phyloP scores from a whole-genome alignment of 2,329 filamentous ascomycete species.

The Metarhizium robertsii region DNA sequence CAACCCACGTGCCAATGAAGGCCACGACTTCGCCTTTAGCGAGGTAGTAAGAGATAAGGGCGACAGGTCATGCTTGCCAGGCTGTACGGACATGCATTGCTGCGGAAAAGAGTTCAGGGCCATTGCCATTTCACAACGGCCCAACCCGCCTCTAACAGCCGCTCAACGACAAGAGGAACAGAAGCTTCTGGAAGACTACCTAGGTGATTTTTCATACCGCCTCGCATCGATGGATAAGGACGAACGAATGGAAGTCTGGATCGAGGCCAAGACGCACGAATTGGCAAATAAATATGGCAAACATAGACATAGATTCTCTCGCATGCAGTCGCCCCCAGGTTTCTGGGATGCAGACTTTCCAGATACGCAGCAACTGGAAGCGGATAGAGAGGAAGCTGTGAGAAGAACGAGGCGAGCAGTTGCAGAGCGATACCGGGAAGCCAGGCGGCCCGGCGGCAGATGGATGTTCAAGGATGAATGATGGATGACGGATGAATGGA shows the following conservation, averaged over 20 bases:
- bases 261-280: conserved; percentile 66
- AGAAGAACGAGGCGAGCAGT: conserved; percentile 55
- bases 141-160: conserved; percentile 25
- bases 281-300: conserved; percentile 68
- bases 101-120: conserved; percentile 63
- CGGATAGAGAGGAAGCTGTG: conserved; percentile 56
- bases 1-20: conserved; percentile 64
- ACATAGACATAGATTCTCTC: conserved; percentile 66
- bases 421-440: conserved; percentile 68
- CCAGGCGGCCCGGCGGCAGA: conserved; percentile 63
- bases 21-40: conserved; percentile 61
- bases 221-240: conserved; percentile 46
- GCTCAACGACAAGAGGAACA: conserved; percentile 32
- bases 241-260: conserved; percentile 57
- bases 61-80: conserved; percentile 60
- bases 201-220: conserved; percentile 51
- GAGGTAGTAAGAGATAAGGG: conserved; percentile 65
- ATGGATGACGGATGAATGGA: conserved; percentile 32
- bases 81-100: conserved; percentile 67
- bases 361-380: conserved; percentile 67
- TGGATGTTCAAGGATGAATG: conserved; percentile 81
- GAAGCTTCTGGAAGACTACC: conserved; percentile 43
- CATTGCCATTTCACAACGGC: conserved; percentile 48
- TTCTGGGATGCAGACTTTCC: conserved; percentile 92
- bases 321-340: conserved; percentile 67